Evolutionary conservation across 768 basidiomycete species (phyloP), one percentile per base, ranked within the genome.

Genomic region (Rhodotorula paludigena): DNA sequence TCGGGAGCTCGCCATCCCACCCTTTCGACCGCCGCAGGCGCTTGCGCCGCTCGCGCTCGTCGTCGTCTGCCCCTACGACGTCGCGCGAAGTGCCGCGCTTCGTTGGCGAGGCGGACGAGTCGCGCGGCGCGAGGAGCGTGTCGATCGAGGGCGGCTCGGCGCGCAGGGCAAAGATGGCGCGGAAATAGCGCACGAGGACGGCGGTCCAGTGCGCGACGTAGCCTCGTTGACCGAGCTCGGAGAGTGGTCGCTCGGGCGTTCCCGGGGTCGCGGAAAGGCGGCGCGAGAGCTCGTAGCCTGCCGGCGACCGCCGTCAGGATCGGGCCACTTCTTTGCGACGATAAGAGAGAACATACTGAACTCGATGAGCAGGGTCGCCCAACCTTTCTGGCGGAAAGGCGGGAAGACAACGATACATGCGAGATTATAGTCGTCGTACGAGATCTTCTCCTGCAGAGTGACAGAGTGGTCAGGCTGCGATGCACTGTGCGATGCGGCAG

Each of bases 391-490:
- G 75, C 97, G 94, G 75, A 87, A 91, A 25, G 92, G 96, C 3
- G 96, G 96, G 48, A 99, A 84, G 12, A 89, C 90, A 73, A 98
- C 87, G 74, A 99, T 99, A 78, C 91, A 93, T 6, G 94, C 94
- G 15, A 99, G 84, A 76, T 99, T 99, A 80, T 93, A 96, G 74
- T 94, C 90, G 73, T 99, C 96, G 71, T 92, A 94, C 2, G 93
- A 94, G 39, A 88, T 77, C 77, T 97, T 98, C 80, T 99, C 96
- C 90, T 88, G 54, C 23, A 18, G 25, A n/a, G 11, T 35, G 36
- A 23, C 15, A 38, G 38, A 2, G 36, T 23, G 35, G 59, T 28
- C 25, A 53, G 38, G 47, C 56, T 42, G 47, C 62, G 51, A 55
- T 25, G 33, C 54, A 28, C 28, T 32, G 33, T 2, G 20, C 30